Percentiles rank a stretch among this genome's conserved stretches.
These are phyloP conservation scores for Gossypium davidsonii DNA, from an alignment of 441 rosid species.

Conservation along the genomic window DNA sequence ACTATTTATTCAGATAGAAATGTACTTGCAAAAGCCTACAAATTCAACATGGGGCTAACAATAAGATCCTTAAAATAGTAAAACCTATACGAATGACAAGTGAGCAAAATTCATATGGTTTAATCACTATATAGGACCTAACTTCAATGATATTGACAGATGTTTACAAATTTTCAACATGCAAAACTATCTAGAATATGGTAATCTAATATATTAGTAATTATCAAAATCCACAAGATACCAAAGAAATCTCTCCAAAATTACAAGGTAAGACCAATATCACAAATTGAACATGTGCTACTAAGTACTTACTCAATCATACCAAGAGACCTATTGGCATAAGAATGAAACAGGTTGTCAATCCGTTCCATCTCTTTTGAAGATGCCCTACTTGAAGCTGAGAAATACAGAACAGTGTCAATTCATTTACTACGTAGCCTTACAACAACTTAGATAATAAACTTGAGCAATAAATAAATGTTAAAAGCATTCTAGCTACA, in stretches of 20 bases:
- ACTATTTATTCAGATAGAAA: background rate
- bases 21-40: background rate
- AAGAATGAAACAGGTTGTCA: constrained; percentile 61
- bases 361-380: constrained; percentile 92
- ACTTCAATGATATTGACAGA: background rate
- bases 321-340: constrained; percentile 65
- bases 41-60: background rate
- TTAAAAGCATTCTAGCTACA: background rate
- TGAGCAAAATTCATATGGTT: background rate
- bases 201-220: background rate
- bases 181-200: background rate
- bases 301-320: constrained; percentile 73
- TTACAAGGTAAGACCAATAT: background rate
- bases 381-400: constrained; percentile 81
- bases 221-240: background rate
- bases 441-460: background rate
- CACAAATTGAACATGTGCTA: background rate
- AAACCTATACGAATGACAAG: background rate
- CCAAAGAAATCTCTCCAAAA: background rate
- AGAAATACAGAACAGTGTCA: constrained; percentile 12
- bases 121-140: background rate
- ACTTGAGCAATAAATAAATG: background rate
- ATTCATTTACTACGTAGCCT: background rate
- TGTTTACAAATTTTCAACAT: background rate
- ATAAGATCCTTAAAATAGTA: background rate